phyloP scores from a whole-genome alignment of 2,329 filamentous ascomycete genomes.

The Apiospora pterosperma region DNA sequence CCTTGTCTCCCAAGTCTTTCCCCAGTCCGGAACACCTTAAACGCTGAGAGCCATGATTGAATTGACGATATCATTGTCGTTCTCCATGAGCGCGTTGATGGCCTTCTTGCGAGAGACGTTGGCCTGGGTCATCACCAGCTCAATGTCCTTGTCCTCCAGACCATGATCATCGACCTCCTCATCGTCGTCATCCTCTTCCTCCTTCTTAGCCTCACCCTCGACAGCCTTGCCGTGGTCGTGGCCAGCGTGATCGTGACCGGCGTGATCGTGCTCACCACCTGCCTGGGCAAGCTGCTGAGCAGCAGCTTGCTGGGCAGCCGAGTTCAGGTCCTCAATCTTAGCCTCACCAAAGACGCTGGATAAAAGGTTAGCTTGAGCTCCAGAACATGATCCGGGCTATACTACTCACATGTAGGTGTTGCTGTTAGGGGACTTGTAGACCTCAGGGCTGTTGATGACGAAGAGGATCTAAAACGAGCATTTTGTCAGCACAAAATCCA shows the following conservation, averaged over 20 bases:
- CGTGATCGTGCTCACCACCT: constrained; percentile 56
- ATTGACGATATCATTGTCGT: constrained; percentile 99
- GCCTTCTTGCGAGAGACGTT: constrained; percentile 97
- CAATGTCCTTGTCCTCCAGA: constrained; percentile 98
- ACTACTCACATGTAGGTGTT: constrained; percentile 96
- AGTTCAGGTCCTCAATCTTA: constrained; percentile 99
- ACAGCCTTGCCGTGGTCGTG: constrained; percentile 62
- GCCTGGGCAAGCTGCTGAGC: constrained; percentile 88
- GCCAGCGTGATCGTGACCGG: constrained; percentile 68
- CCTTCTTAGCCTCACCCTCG: constrained; percentile 67
- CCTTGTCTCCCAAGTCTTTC: neutral
- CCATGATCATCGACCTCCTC: constrained; percentile 95
- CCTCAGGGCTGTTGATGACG: constrained; percentile 99
- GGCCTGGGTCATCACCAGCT: constrained; percentile 97
- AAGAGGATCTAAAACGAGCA: constrained; percentile 76
- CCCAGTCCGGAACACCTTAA: constrained; percentile 37
- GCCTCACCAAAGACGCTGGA: constrained; percentile 96
- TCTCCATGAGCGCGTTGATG: constrained; percentile 97
- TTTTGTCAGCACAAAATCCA: neutral
- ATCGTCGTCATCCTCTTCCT: constrained; percentile 81
- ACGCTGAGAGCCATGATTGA: constrained; percentile 98
- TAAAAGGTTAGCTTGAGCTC: neutral
- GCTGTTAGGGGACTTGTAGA: constrained; percentile 98
- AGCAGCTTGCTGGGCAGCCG: constrained; percentile 91
- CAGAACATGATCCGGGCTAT: too few species aligned